These are phyloP conservation scores for Trametopsis cervina DNA, from an alignment of 768 basidiomycete species.

Conservation along the genomic window DNA sequence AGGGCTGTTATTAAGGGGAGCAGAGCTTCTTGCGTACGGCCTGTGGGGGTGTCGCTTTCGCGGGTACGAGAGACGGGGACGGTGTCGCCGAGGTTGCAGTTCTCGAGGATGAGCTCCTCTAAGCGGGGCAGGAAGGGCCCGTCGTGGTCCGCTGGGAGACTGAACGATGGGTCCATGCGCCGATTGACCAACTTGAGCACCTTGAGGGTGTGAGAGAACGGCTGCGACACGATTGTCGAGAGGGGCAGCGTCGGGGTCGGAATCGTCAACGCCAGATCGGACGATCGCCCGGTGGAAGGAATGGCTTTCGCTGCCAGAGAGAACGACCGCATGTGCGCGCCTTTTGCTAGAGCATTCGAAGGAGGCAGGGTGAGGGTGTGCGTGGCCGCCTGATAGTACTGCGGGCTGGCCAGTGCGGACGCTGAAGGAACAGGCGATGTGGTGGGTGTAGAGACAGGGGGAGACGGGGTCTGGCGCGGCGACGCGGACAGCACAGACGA, in stretches of 20 bases:
- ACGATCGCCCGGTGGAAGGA: slow-evolving; percentile 9
- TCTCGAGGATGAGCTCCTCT: slow-evolving; percentile 70
- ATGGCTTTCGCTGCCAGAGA: slow-evolving; percentile 35
- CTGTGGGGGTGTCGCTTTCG: slow-evolving; percentile 29
- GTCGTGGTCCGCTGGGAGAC: slow-evolving; percentile 35
- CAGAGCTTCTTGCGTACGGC: slow-evolving; percentile 44
- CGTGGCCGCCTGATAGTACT: slow-evolving; percentile 50
- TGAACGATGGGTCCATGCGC: slow-evolving; percentile 58
- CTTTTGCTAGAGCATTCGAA: slow-evolving; percentile 46
- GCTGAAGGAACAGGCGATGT: slow-evolving; percentile 19
- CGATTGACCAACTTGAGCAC: slow-evolving; percentile 57
- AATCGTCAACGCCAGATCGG: slow-evolving; percentile 34
- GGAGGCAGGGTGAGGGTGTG: slow-evolving; percentile 62
- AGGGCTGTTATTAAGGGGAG: slow-evolving; percentile 53
- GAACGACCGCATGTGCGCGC: slow-evolving; percentile 53
- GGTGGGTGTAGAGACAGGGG: slow-evolving; percentile 3
- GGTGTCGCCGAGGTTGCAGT: slow-evolving; percentile 58
- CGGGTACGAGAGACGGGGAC: slow-evolving; percentile 40
- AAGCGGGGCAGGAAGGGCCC: slow-evolving; percentile 51
- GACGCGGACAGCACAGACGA: slow-evolving; percentile 7
- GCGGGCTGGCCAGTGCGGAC: slow-evolving; percentile 41
- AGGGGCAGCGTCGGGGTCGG: slow-evolving; percentile 67
- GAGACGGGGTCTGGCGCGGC: slow-evolving; percentile 1
- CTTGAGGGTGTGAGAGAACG: slow-evolving; percentile 52
- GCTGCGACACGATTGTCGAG: slow-evolving; percentile 48